phyloP scores from a whole-genome alignment of 2,329 filamentous ascomycete genomes.

The Exophiala sideris region DNA sequence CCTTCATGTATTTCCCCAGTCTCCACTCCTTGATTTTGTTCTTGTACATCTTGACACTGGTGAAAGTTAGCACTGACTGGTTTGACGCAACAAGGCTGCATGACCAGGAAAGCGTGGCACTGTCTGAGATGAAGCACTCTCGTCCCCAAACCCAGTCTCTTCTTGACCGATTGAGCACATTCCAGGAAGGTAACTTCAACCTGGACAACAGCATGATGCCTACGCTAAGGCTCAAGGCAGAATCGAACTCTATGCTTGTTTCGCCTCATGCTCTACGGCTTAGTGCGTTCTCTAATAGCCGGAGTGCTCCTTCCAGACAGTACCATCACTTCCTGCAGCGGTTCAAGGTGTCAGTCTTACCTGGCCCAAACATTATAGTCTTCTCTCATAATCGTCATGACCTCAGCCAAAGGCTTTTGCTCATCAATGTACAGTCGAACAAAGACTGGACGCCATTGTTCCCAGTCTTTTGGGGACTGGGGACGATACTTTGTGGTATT shows the following conservation, averaged over 20 bases:
- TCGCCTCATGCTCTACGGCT: too few species aligned
- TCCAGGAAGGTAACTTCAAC: not conserved
- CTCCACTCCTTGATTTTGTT: conserved; percentile 21
- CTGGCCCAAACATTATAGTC: conserved; percentile 67
- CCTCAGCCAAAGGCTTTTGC: conserved; percentile 62
- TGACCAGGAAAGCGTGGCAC: not conserved
- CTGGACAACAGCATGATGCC: not conserved
- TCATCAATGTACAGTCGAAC: conserved; percentile 73
- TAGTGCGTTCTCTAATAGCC: too few species aligned
- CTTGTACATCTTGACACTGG: conserved; percentile 21
- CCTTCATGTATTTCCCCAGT: conserved; percentile 21
- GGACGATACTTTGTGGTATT: conserved; percentile 1
- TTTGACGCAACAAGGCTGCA: not conserved
- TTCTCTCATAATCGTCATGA: conserved; percentile 66
- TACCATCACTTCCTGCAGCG: too few species aligned
- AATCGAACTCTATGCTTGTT: too few species aligned
- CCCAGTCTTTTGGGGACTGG: conserved; percentile 50
- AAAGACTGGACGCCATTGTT: conserved; percentile 62
- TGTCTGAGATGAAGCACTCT: not conserved
- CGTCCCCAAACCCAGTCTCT: not conserved
- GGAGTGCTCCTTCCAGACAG: too few species aligned
- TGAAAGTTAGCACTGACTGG: not conserved
- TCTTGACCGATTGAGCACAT: too few species aligned
- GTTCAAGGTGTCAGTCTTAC: conserved; percentile 1
- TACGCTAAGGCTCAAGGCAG: too few species aligned